A percentile compares a stretch with the other conserved stretches of the same genome.
Conservation (phyloP, 2,329 filamentous ascomycete species). For the Curvularia eragrostidis region DNA sequence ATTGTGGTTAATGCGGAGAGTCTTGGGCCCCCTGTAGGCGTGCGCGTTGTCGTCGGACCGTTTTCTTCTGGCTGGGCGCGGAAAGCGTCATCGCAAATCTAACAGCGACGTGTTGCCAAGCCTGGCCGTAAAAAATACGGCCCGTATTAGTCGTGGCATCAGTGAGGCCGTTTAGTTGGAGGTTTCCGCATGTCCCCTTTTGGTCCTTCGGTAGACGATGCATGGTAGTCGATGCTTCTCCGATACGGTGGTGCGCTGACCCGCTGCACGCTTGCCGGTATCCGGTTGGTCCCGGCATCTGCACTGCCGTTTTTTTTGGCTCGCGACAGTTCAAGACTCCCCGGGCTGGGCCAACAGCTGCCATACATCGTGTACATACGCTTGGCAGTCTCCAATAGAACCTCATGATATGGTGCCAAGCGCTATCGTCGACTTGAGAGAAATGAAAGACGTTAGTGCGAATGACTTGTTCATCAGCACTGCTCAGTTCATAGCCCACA, state of each 20-base stretch:
- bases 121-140: too few species aligned
- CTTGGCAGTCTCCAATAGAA: neutral
- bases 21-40: neutral
- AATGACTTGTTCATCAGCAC: neutral
- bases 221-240: neutral
- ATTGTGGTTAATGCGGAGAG: neutral
- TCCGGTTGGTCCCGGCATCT: neutral
- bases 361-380: neutral
- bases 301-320: neutral
- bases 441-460: neutral
- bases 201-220: neutral
- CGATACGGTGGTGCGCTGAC: neutral
- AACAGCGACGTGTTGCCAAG: too few species aligned
- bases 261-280: neutral
- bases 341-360: neutral
- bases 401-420: neutral
- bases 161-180: neutral
- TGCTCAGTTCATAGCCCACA: conserved; percentile 1
- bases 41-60: neutral
- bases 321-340: neutral
- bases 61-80: neutral
- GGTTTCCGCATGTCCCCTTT: neutral
- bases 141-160: neutral
- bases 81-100: too few species aligned
- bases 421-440: neutral